A percentile compares a stretch with the other conserved stretches of the same genome.
phyloP scores from a whole-genome alignment of 225 moss, liverwort and hornwort genomes.

The Ulota crispa region DNA sequence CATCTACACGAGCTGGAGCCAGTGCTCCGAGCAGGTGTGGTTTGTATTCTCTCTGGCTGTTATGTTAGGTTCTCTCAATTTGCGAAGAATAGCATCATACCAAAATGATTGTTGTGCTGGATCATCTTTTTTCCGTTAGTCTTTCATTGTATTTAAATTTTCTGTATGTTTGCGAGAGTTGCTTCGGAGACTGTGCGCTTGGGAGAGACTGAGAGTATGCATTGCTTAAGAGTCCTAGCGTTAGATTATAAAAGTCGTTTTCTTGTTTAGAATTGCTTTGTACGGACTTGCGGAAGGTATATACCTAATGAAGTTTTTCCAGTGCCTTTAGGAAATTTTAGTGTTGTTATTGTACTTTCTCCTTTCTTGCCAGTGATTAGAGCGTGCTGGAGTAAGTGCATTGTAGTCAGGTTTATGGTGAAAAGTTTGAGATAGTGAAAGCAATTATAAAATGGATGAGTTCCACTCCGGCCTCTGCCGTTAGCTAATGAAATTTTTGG shows the following conservation, averaged over 20 bases:
- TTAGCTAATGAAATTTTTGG: no score
- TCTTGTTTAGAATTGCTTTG: neutral
- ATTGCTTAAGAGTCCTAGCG: neutral
- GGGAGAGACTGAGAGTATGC: neutral
- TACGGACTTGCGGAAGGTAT: neutral
- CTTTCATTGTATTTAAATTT: neutral
- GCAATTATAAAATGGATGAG: neutral
- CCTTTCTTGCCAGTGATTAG: neutral
- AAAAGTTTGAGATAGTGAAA: neutral
- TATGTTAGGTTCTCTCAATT: neutral
- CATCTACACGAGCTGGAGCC: constrained; percentile 44
- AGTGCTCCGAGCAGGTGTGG: constrained; percentile 44
- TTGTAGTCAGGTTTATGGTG: neutral
- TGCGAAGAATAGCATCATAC: neutral
- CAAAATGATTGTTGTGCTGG: neutral
- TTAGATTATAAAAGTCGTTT: neutral
- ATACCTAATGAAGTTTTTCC: neutral
- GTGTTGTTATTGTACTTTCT: neutral
- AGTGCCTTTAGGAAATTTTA: neutral
- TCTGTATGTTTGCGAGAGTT: constrained; percentile 7
- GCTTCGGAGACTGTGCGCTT: neutral
- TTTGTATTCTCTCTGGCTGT: neutral
- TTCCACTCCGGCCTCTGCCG: neutral
- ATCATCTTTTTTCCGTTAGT: neutral
- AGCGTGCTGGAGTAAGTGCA: neutral